These are phyloP conservation scores for Saccharum spontaneum DNA, from an alignment of 176 grass and related monocot species.

Conservation along the genomic window DNA sequence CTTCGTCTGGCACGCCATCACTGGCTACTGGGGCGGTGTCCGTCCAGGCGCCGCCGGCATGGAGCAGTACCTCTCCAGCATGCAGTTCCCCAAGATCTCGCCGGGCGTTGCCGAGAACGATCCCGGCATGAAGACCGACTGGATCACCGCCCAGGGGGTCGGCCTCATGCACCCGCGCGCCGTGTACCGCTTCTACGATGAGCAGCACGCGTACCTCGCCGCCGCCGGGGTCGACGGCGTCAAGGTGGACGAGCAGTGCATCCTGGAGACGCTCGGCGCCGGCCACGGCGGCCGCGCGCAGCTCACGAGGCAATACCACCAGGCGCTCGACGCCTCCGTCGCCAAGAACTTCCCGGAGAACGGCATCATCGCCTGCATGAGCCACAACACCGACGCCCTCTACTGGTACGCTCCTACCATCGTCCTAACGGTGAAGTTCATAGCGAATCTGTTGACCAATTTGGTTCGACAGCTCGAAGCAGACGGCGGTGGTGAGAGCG, in stretches of 20 bases:
- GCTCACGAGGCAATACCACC: slow-evolving; percentile 74
- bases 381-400: slow-evolving; percentile 90
- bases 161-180: slow-evolving; percentile 77
- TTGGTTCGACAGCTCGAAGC: slow-evolving; percentile 52
- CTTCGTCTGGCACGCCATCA: slow-evolving; percentile 95
- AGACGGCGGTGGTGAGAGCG: slow-evolving; percentile 84
- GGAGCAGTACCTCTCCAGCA: slow-evolving; percentile 55
- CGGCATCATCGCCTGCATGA: slow-evolving; percentile 97
- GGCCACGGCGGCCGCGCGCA: slow-evolving; percentile 69
- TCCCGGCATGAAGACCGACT: slow-evolving; percentile 69
- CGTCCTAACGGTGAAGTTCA: too few relatives aligned
- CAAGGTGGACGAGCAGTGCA: slow-evolving; percentile 90
- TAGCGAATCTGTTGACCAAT: too few relatives aligned
- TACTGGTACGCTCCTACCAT: slow-evolving; percentile 53
- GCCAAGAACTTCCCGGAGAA: slow-evolving; percentile 83
- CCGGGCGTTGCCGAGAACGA: slow-evolving; percentile 79
- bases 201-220: slow-evolving; percentile 79
- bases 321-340: slow-evolving; percentile 80
- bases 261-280: slow-evolving; percentile 81
- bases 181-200: slow-evolving; percentile 90
- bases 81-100: slow-evolving; percentile 75
- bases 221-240: slow-evolving; percentile 76
- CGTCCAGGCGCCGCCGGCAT: slow-evolving; percentile 51
- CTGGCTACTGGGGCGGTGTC: slow-evolving; percentile 90
- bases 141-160: slow-evolving; percentile 67